Conservation (phyloP, 2,329 filamentous ascomycete genomes). For the Talaromyces sp. region DNA sequence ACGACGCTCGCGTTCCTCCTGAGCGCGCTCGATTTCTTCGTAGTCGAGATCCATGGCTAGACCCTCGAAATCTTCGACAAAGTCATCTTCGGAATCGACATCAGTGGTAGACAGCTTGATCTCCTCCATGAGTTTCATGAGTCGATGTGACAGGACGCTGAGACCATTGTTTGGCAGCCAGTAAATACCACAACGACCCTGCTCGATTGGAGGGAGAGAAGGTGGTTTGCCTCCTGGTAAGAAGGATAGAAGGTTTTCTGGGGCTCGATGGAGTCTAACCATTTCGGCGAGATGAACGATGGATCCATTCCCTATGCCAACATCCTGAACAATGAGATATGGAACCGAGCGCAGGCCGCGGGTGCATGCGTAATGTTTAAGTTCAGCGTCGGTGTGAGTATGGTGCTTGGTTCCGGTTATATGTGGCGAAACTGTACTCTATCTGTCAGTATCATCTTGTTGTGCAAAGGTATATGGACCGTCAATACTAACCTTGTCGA, state of each 20-base stretch:
- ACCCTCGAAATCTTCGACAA: neutral
- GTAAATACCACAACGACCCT: constrained; percentile 27
- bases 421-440: neutral
- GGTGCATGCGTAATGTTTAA: constrained; percentile 30
- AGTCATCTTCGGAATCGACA: constrained; percentile 3
- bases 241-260: constrained; percentile 29
- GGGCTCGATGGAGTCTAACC: constrained; percentile 27
- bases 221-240: constrained; percentile 29
- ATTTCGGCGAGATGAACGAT: constrained; percentile 32
- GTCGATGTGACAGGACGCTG: neutral
- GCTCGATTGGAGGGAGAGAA: constrained; percentile 18
- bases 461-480: neutral
- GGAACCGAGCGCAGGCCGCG: constrained; percentile 36
- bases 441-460: neutral
- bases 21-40: constrained; percentile 12
- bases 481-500: neutral
- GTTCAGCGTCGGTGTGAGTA: constrained; percentile 14
- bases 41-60: constrained; percentile 14
- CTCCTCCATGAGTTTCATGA: constrained; percentile 8
- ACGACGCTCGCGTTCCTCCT: constrained; percentile 20
- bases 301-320: constrained; percentile 25
- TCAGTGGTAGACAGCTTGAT: neutral
- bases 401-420: neutral
- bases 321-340: constrained; percentile 30
- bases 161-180: constrained; percentile 29